A percentile compares a stretch with the other conserved stretches of the same genome.
These are phyloP conservation scores for Acorus calamus DNA, from an alignment of 106 monocot species.

Conservation along the genomic window DNA sequence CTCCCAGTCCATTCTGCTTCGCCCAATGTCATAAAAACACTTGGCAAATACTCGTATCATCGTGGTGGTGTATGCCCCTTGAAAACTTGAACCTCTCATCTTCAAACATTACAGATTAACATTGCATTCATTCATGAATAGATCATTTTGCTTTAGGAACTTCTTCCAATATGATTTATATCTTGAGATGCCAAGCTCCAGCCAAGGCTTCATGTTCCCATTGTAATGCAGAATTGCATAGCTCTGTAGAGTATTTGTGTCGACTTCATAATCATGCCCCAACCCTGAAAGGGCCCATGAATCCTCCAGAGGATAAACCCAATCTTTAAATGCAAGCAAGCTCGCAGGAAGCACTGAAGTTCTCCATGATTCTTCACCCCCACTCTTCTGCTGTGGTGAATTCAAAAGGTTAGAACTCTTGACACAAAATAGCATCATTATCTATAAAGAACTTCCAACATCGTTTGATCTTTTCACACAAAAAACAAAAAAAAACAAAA, in stretches of 20 bases:
- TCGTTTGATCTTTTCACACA: background rate
- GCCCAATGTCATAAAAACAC: no score
- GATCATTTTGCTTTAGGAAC: conserved; percentile 27
- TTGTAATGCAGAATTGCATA: conserved; percentile 45
- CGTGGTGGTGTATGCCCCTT: background rate
- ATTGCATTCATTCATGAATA: conserved; percentile 69
- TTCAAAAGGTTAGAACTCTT: background rate
- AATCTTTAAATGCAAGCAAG: conserved; percentile 39
- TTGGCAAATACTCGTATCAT: background rate
- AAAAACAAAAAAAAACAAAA: background rate
- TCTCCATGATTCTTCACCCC: conserved; percentile 30
- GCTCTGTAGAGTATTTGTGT: conserved; percentile 17
- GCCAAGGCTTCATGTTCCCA: conserved; percentile 86
- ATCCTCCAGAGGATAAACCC: conserved; percentile 26
- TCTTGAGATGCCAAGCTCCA: conserved; percentile 51
- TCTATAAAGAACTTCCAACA: background rate
- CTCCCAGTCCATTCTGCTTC: no score
- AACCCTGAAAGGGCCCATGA: conserved; percentile 46
- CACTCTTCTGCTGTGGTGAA: conserved; percentile 19
- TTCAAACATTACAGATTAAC: conserved; percentile 23
- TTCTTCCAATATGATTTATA: conserved; percentile 62
- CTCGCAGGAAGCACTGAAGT: conserved; percentile 36
- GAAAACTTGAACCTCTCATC: background rate
- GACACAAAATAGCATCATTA: background rate
- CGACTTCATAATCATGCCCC: conserved; percentile 38